Percentiles rank a stretch among this genome's conserved stretches.
Evolutionary conservation across 345 rosid genomes (phyloP).

Genomic region (Passiflora organensis): DNA sequence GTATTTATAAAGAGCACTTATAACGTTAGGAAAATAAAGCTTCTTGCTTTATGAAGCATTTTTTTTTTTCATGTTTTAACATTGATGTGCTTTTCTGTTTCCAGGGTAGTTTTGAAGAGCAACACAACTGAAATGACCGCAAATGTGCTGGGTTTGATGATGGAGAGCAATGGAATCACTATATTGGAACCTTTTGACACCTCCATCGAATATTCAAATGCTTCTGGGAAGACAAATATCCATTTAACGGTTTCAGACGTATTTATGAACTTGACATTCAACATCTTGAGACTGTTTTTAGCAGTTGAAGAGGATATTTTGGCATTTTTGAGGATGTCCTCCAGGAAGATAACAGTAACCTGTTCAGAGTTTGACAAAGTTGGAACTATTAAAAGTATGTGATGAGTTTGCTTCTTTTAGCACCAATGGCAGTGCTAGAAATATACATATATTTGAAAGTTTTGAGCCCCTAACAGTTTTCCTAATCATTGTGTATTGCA

Average conservation of each 20-base stretch:
- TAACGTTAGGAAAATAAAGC: no score
- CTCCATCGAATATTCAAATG: conserved; percentile 66
- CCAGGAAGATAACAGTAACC: conserved; percentile 70
- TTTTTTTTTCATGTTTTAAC: neutral
- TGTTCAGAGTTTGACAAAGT: conserved; percentile 94
- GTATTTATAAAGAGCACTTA: no score
- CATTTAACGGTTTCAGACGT: conserved; percentile 70
- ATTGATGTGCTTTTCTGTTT: conserved; percentile 17
- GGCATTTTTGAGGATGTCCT: conserved; percentile 78
- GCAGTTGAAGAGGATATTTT: conserved; percentile 92
- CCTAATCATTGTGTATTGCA: conserved; percentile 32
- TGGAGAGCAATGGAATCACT: conserved; percentile 96
- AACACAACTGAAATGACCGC: conserved; percentile 75
- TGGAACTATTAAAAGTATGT: conserved; percentile 72
- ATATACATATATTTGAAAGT: neutral
- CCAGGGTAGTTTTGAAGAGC: conserved; percentile 72
- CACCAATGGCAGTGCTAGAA: neutral
- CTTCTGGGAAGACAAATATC: conserved; percentile 82
- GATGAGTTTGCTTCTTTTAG: conserved; percentile 10
- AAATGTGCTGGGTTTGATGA: conserved; percentile 71
- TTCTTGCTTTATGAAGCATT: no score
- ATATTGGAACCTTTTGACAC: conserved; percentile 96
- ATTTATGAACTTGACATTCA: conserved; percentile 92
- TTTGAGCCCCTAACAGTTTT: conserved; percentile 22
- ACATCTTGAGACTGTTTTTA: conserved; percentile 85